These are phyloP conservation scores for Pseudoperonospora humuli DNA, from an alignment of 352 stramenopile genomes.

Conservation along the genomic window DNA sequence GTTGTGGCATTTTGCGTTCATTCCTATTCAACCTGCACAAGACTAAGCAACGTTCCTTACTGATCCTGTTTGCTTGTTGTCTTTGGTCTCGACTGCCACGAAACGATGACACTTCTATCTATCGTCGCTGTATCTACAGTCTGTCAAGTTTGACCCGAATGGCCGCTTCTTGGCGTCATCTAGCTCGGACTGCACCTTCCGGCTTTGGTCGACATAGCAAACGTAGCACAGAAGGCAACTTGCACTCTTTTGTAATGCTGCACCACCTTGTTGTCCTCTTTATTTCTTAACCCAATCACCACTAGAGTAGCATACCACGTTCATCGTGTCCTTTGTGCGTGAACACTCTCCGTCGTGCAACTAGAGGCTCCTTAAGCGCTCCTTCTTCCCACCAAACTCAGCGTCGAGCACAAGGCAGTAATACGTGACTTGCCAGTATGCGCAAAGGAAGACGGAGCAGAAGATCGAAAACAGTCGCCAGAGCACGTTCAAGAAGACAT, in stretches of 20 bases:
- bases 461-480: slow-evolving; percentile 64
- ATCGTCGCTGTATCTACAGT: slow-evolving; percentile 34
- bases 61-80: slow-evolving; percentile 6
- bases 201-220: slow-evolving; percentile 74
- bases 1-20: slow-evolving; percentile 14
- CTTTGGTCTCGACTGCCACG: slow-evolving; percentile 3
- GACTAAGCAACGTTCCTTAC: slow-evolving; percentile 7
- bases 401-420: slow-evolving; percentile 58
- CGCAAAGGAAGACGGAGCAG: slow-evolving; percentile 40
- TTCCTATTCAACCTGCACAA: slow-evolving; percentile 23
- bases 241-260: not conserved
- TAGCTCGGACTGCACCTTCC: slow-evolving; percentile 90
- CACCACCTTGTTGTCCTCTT: slow-evolving; percentile 7
- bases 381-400: slow-evolving; percentile 75
- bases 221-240: slow-evolving; percentile 5
- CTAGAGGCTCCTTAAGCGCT: slow-evolving; percentile 67
- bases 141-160: slow-evolving; percentile 85
- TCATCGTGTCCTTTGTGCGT: slow-evolving; percentile 4
- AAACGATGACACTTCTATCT: too few relatives aligned
- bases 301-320: slow-evolving; percentile 9
- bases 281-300: slow-evolving; percentile 7
- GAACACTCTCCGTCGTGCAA: not conserved
- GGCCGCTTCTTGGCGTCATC: slow-evolving; percentile 87
- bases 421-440: slow-evolving; percentile 59
- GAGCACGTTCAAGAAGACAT: slow-evolving; percentile 65